A percentile compares a stretch with the other conserved stretches of the same genome.
phyloP scores from a whole-genome alignment of 495 filamentous ascomycete species.

The Aspergillus sparsus region DNA sequence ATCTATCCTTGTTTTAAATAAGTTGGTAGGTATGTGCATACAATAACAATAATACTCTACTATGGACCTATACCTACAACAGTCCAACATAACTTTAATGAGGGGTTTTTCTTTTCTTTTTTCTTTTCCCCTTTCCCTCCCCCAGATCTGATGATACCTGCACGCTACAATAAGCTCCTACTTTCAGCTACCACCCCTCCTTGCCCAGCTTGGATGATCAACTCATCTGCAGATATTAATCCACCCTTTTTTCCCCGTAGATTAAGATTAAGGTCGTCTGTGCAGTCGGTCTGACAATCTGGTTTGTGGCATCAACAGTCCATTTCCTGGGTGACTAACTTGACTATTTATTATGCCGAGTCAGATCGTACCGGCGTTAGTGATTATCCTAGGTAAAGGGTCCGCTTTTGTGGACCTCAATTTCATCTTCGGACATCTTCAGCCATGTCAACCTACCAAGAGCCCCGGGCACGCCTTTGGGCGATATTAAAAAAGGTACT shows the following conservation, averaged over 20 bases:
- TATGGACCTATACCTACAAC: neutral
- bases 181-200: neutral
- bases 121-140: neutral
- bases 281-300: neutral
- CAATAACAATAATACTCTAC: too few species aligned
- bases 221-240: constrained; percentile 6
- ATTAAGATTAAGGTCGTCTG: constrained; percentile 1
- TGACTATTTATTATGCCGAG: neutral
- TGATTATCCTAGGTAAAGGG: neutral
- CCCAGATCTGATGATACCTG: neutral
- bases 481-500: too few species aligned
- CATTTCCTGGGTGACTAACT: neutral
- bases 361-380: neutral
- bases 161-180: neutral
- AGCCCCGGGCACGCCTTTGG: too few species aligned
- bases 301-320: neutral
- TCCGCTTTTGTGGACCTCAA: neutral
- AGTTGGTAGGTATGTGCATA: neutral
- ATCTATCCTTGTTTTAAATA: neutral
- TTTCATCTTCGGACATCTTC: too few species aligned
- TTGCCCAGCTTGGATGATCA: constrained; percentile 4
- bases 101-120: neutral
- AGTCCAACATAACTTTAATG: neutral
- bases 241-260: neutral
- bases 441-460: too few species aligned